Percentiles rank a stretch among this genome's conserved stretches.
These are phyloP conservation scores for Lepiota venenata DNA, from an alignment of 768 basidiomycete genomes.

Conservation along the genomic window DNA sequence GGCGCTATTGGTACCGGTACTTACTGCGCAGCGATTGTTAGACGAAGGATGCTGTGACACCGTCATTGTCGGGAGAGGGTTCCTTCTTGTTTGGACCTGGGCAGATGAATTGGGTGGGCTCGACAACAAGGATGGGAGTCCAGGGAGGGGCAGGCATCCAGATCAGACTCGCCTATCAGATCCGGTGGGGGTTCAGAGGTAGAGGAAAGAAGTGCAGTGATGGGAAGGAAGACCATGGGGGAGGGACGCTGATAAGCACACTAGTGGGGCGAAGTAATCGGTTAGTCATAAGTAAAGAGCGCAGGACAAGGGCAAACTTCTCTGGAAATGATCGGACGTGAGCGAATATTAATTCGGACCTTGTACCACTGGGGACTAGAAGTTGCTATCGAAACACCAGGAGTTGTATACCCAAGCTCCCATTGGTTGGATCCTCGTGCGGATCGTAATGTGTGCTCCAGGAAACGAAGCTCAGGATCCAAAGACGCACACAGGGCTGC, in stretches of 20 bases:
- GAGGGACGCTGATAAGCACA: background rate
- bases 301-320: too few relatives aligned
- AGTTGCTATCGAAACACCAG: too few relatives aligned
- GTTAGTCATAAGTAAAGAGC: background rate
- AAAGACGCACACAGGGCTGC: too few relatives aligned
- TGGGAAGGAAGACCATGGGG: conserved; percentile 25
- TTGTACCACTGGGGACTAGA: too few relatives aligned
- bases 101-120: conserved; percentile 24
- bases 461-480: too few relatives aligned
- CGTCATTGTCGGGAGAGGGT: conserved; percentile 48
- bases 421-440: too few relatives aligned
- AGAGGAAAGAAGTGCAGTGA: conserved; percentile 9
- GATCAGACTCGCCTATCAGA: conserved; percentile 13
- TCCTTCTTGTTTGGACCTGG: conserved; percentile 47
- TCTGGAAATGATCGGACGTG: too few relatives aligned
- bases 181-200: conserved; percentile 16
- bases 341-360: too few relatives aligned
- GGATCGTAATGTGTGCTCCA: too few relatives aligned
- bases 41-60: conserved; percentile 59
- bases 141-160: conserved; percentile 6
- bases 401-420: too few relatives aligned
- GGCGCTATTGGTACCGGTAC: conserved; percentile 55
- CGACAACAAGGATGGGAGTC: background rate
- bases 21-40: conserved; percentile 56
- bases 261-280: background rate